Base-by-base conservation (phyloP, 106 monocot species). In the Xerophyta viscosa region DNA sequence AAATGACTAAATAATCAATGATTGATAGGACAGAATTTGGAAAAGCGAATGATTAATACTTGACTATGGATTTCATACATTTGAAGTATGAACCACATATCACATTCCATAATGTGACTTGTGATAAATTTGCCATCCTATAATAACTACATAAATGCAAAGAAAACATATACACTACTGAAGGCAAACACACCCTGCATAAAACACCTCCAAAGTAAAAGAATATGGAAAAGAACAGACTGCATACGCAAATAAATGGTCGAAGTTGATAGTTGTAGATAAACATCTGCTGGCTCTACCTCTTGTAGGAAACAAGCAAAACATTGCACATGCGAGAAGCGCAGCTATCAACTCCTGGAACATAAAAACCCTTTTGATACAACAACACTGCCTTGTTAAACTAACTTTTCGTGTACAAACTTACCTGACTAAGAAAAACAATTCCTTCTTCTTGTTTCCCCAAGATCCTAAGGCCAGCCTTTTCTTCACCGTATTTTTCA, bases 241-340 rank as follows among this genome's bases (percentile, higher is more conserved):
- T 54, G 62, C 80, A 26, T 74, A 93, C 92, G 71, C 77, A 63
- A 94, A 94, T 60, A 94, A 58, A 50, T 47, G 8, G 27, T 88
- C 88, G 66, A 94, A 94, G 61, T 94, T 94, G 64, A 94, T 88
- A 22, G 66, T 37, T 26, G 24, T n/a, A n/a, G 84, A 87, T 54
- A 88, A 80, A 76, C 50, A 1, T 14, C 50, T 81, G 20, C 6
- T 43, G 55, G 41, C 22, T 61, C 88, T 86, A 41, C 55, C 31
- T 20, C 64, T 62, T 0, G 61, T 63, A n/a, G 93, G 88, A 61
- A 81, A 94, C 28, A 88, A 52, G 61, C 93, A 94, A 48, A 94
- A 78, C 21, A 94, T 29, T 48, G 88, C 71, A 60, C 84, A 88
- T 13, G 77, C 71, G 50, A 94, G 93, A 36, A 94, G 54, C 39